Conservation (phyloP, 2,329 filamentous ascomycete genomes). For the Niveomyces coronatus region DNA sequence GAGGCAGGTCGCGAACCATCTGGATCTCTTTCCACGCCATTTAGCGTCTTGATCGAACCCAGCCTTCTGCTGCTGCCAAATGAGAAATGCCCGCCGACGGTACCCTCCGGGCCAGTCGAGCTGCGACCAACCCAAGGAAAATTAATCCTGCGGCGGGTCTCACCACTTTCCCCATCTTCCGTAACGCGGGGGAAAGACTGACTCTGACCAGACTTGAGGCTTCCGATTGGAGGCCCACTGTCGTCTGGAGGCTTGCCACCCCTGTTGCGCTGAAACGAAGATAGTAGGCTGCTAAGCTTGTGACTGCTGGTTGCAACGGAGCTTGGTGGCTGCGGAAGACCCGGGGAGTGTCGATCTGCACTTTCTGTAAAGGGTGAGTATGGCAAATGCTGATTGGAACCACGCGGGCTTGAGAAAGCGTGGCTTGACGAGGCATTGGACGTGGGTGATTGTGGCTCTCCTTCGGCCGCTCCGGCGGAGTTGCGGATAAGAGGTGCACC, state of each 20-base stretch:
- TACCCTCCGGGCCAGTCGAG: constrained; percentile 34
- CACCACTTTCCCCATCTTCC: constrained; percentile 44
- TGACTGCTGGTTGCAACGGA: constrained; percentile 21
- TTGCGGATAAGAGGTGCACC: constrained; percentile 25
- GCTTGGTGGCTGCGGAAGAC: constrained; percentile 29
- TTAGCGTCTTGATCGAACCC: constrained; percentile 41
- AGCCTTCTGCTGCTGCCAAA: constrained; percentile 31
- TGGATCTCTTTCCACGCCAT: constrained; percentile 42
- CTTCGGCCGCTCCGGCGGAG: constrained; percentile 19
- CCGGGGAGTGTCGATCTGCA: constrained; percentile 33
- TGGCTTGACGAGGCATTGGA: constrained; percentile 49
- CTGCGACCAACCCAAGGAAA: constrained; percentile 52
- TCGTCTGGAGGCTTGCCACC: constrained; percentile 45
- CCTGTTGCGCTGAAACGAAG: constrained; percentile 50
- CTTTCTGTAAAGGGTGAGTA: constrained; percentile 40
- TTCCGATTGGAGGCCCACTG: constrained; percentile 53
- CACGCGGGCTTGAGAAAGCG: constrained; percentile 51
- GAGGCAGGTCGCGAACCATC: constrained; percentile 57
- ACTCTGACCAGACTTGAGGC: constrained; percentile 60
- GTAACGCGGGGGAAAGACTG: constrained; percentile 61
- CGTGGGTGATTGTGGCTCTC: constrained; percentile 49
- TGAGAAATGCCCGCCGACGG: constrained; percentile 22
- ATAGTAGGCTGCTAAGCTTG: constrained; percentile 42
- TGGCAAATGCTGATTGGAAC: constrained; percentile 47
- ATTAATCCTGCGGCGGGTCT: constrained; percentile 46